A percentile compares a stretch with the other conserved stretches of the same genome.
phyloP scores from a whole-genome alignment of 768 basidiomycete genomes.

The Lepiota venenata region DNA sequence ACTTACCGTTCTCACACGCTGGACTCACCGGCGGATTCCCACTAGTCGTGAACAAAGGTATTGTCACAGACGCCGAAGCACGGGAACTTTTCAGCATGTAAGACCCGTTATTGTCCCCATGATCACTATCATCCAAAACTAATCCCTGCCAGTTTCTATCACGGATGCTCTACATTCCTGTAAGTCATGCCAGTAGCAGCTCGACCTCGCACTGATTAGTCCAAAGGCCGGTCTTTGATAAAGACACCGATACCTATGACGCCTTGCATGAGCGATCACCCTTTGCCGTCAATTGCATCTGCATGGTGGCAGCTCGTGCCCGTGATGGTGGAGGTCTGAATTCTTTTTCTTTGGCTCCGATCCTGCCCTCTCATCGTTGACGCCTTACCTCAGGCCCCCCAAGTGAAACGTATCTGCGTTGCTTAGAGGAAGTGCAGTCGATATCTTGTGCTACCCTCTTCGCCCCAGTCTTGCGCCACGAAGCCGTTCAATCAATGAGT shows the following conservation, averaged over 20 bases:
- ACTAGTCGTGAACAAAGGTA: conserved; percentile 79
- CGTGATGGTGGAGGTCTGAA: conserved; percentile 83
- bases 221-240: conserved; percentile 76
- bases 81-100: conserved; percentile 85
- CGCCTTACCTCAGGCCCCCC: conserved; percentile 47
- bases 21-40: conserved; percentile 12
- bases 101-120: conserved; percentile 20
- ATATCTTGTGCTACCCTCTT: conserved; percentile 88
- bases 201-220: conserved; percentile 46
- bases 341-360: neutral
- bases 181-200: conserved; percentile 9
- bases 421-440: conserved; percentile 79
- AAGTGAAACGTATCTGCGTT: conserved; percentile 70
- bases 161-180: conserved; percentile 71
- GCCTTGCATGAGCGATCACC: conserved; percentile 85
- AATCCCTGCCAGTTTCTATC: conserved; percentile 64
- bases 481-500: conserved; percentile 96
- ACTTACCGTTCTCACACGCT: conserved; percentile 3
- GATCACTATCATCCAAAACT: conserved; percentile 12
- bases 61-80: conserved; percentile 80
- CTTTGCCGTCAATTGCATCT: conserved; percentile 89
- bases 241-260: conserved; percentile 79
- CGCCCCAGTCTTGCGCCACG: conserved; percentile 76
- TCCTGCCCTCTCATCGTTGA: conserved; percentile 11
- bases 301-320: conserved; percentile 90